Base-by-base conservation (phyloP, 768 basidiomycete genomes). In the Collybiopsis confluens region DNA sequence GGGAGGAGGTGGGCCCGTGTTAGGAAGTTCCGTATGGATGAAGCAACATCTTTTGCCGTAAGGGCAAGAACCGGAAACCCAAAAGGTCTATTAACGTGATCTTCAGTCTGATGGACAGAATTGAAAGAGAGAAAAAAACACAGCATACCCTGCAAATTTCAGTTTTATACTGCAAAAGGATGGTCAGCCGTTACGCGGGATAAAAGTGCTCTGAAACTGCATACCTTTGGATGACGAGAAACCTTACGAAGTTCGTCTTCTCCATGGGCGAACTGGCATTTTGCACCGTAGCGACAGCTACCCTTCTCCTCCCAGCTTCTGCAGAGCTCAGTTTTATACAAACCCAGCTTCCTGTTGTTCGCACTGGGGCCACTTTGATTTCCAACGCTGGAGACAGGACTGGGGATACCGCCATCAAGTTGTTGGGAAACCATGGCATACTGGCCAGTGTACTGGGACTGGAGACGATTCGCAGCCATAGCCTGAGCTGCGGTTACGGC, bases 251-350 rank as follows among this genome's bases (percentile, higher is more conserved):
- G 75, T 68, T 95, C 92, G 0, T 92, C 89, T 64, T 92, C 88
- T 46, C 92, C 93, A 64, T 95, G 92, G 23, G 92, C 92, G 65
- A 95, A 95, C 67, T 95, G 92, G 64, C 92, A 95, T 70, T 94
- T 94, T 46, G 82, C 68, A 4, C 88, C 90, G 61, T 95, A 95
- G 30, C 92, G 79, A 65, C 91, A 93, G 15, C 81, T 70, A 2
- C 90, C 90, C 65, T 93, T 93, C 71, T 93, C 91, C 66, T 93
- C 91, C 91, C 92, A 93, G 65, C 92, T 94, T 58, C 88, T 75
- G 68, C 92, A 93, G 44, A 93, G 59, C 66, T 92, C 88, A 0
- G 92, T 94, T 75, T 95, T 95, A 76, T 95, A 95, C 44, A 95
- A 65, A 16, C 89, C 90, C 23, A 93, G 70, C 73, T 95, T 95